These are phyloP conservation scores for Ogataea thermomethanolica DNA, from an alignment of 805 yeast species.

Conservation along the genomic window DNA sequence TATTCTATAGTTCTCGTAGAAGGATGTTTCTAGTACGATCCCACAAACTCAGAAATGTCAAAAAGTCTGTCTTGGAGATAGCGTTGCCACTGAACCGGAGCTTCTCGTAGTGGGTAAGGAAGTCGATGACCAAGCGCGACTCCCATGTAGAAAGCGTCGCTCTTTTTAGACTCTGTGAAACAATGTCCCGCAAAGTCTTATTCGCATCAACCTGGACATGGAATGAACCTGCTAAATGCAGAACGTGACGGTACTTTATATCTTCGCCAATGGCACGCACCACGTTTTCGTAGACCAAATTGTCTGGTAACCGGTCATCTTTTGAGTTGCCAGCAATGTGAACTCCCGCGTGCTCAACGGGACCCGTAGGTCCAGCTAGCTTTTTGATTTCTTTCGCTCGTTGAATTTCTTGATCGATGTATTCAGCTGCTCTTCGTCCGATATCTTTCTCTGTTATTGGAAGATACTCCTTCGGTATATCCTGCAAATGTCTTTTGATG, in stretches of 20 bases:
- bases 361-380: conserved; percentile 40
- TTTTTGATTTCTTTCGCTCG: conserved; percentile 41
- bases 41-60: conserved; percentile 51
- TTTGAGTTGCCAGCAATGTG: conserved; percentile 23
- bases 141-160: conserved; percentile 11
- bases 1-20: conserved; percentile 1
- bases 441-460: conserved; percentile 62
- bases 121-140: conserved; percentile 24
- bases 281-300: conserved; percentile 48
- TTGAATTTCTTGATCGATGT: conserved; percentile 39
- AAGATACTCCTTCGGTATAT: conserved; percentile 75
- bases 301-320: conserved; percentile 22
- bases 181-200: conserved; percentile 26
- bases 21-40: conserved; percentile 10
- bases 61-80: conserved; percentile 56
- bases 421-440: conserved; percentile 42
- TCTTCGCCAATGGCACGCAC: conserved; percentile 59
- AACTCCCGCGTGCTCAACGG: conserved; percentile 50
- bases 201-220: conserved; percentile 21
- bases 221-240: conserved; percentile 19
- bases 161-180: conserved; percentile 26
- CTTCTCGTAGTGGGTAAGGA: conserved; percentile 58
- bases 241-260: conserved; percentile 40
- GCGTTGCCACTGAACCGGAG: conserved; percentile 63
- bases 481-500: conserved; percentile 56